These are phyloP conservation scores for Mortierella alpina DNA, from an alignment of 192 early-diverging fungal species.

Conservation along the genomic window DNA sequence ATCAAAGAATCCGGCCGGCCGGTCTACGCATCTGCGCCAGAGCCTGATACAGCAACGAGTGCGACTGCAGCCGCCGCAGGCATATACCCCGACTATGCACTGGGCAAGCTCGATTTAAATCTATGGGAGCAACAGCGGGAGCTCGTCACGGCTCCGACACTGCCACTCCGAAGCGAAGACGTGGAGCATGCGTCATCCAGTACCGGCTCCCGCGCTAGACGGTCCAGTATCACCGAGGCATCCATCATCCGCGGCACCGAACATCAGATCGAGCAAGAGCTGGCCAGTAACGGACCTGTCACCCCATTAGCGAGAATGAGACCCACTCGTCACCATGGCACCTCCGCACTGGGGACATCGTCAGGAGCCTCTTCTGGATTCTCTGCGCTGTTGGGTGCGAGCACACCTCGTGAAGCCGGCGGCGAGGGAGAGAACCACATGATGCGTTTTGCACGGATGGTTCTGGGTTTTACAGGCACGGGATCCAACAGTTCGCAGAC, in stretches of 20 bases:
- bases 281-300: slow-evolving; percentile 19
- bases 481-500: slow-evolving; percentile 4
- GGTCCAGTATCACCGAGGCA: slow-evolving; percentile 39
- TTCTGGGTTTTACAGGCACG: slow-evolving; percentile 11
- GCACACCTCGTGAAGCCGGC: neutral
- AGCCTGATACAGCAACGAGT: neutral
- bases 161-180: neutral
- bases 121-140: slow-evolving; percentile 39
- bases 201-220: neutral
- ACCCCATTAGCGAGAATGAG: slow-evolving; percentile 9
- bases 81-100: neutral
- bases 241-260: slow-evolving; percentile 18
- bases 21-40: neutral
- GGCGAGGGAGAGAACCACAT: slow-evolving; percentile 22
- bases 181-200: neutral
- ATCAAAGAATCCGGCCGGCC: neutral
- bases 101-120: slow-evolving; percentile 29
- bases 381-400: neutral
- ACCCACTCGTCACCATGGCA: slow-evolving; percentile 7
- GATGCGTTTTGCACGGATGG: slow-evolving; percentile 19
- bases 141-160: neutral
- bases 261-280: slow-evolving; percentile 25
- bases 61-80: neutral
- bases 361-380: slow-evolving; percentile 7
- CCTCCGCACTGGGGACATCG: slow-evolving; percentile 10